phyloP scores from a whole-genome alignment of 441 rosid genomes.

The Geranium incanum region DNA sequence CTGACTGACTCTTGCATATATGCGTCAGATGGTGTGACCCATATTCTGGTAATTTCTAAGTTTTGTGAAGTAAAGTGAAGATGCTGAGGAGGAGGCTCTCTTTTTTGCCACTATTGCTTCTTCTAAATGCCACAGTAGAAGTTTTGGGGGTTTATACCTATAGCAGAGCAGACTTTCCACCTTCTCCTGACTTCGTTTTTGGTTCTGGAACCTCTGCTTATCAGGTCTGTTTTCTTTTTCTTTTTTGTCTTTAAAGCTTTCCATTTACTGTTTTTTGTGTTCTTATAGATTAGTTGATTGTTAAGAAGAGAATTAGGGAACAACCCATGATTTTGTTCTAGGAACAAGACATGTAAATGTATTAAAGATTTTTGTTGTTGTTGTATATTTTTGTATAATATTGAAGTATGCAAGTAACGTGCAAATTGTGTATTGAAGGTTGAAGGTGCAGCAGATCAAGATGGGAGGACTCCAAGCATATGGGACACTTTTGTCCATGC shows the following conservation, averaged over 20 bases:
- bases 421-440: slow-evolving; percentile 13
- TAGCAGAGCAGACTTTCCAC: slow-evolving; percentile 2
- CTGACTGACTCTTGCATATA: no score
- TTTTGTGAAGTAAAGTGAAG: slow-evolving; percentile 1
- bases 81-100: slow-evolving; percentile 2
- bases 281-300: neutral
- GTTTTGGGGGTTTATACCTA: neutral
- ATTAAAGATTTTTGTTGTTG: neutral
- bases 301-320: neutral
- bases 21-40: neutral
- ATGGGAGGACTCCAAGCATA: slow-evolving; percentile 27
- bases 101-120: slow-evolving; percentile 1
- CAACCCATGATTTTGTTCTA: slow-evolving; percentile 2
- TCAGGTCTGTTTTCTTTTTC: neutral
- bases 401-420: neutral
- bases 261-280: neutral
- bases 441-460: slow-evolving; percentile 25
- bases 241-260: neutral
- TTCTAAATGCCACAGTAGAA: neutral
- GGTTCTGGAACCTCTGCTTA: slow-evolving; percentile 3
- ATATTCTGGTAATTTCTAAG: neutral
- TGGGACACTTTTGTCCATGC: slow-evolving; percentile 18
- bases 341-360: neutral
- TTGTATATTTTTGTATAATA: no score
- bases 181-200: slow-evolving; percentile 2